Evolutionary conservation across 1,139 yeast genomes (phyloP).

Genomic region (Sugiyamaella japonica): DNA sequence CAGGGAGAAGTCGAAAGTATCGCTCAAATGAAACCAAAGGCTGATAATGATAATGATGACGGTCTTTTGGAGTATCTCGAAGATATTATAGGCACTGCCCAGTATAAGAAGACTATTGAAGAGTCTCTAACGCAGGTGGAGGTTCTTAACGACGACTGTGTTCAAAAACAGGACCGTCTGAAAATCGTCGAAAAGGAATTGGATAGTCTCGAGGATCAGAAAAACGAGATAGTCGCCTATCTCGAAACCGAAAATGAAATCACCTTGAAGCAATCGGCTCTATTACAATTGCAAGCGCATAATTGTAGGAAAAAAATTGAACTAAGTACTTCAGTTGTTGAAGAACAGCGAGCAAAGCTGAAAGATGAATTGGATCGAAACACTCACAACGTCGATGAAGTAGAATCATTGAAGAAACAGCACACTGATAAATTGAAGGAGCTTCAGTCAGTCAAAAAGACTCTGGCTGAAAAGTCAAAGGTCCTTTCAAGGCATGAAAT

Average conservation of each 20-base stretch:
- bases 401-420: slow-evolving; percentile 39
- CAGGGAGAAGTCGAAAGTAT: slow-evolving; percentile 99
- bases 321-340: slow-evolving; percentile 41
- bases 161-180: slow-evolving; percentile 78
- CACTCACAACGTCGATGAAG: slow-evolving; percentile 44
- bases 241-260: slow-evolving; percentile 65
- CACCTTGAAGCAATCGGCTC: slow-evolving; percentile 53
- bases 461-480: slow-evolving; percentile 31
- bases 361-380: slow-evolving; percentile 49
- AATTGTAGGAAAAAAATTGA: slow-evolving; percentile 47
- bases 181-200: slow-evolving; percentile 79
- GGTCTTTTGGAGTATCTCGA: slow-evolving; percentile 92
- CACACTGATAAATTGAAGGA: slow-evolving; percentile 45
- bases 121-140: slow-evolving; percentile 61
- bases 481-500: slow-evolving; percentile 38
- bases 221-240: slow-evolving; percentile 67
- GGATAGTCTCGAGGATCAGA: slow-evolving; percentile 63
- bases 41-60: slow-evolving; percentile 88
- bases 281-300: slow-evolving; percentile 55
- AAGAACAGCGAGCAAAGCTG: slow-evolving; percentile 51
- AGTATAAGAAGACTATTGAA: slow-evolving; percentile 76
- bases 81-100: slow-evolving; percentile 93
- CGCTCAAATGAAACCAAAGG: slow-evolving; percentile 98
- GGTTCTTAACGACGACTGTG: slow-evolving; percentile 70
- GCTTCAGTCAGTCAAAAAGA: slow-evolving; percentile 31